Percentiles rank a stretch among this genome's conserved stretches.
phyloP scores from a whole-genome alignment of 2,329 filamentous ascomycete species.

The Lachnellula hyalina region DNA sequence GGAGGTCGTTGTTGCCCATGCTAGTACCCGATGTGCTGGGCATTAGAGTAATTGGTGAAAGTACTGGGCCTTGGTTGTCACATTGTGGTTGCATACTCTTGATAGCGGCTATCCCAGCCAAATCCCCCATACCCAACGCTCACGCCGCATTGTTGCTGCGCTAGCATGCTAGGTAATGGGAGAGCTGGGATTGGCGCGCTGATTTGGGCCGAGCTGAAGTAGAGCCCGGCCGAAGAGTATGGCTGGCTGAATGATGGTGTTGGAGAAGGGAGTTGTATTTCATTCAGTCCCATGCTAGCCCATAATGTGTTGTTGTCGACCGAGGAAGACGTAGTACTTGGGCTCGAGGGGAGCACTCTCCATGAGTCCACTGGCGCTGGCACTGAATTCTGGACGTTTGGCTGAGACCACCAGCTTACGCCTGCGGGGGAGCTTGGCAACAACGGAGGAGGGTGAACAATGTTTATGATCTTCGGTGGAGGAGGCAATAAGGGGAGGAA shows the following conservation, averaged over 20 bases:
- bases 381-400: slow-evolving; percentile 57
- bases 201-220: slow-evolving; percentile 74
- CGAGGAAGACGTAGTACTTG: slow-evolving; percentile 65
- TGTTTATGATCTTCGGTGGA: slow-evolving; percentile 82
- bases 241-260: slow-evolving; percentile 76
- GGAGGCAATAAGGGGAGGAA: slow-evolving; percentile 82
- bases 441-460: slow-evolving; percentile 79
- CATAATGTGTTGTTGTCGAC: slow-evolving; percentile 72
- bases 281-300: slow-evolving; percentile 70
- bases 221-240: slow-evolving; percentile 66
- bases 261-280: slow-evolving; percentile 71
- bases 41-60: slow-evolving; percentile 40
- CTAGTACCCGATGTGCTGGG: slow-evolving; percentile 41
- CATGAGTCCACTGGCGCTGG: slow-evolving; percentile 76
- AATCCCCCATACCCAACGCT: slow-evolving; percentile 72
- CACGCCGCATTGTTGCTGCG: slow-evolving; percentile 75
- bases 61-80: slow-evolving; percentile 56
- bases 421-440: slow-evolving; percentile 75
- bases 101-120: slow-evolving; percentile 73
- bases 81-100: slow-evolving; percentile 82
- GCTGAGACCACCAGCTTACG: slow-evolving; percentile 76
- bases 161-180: slow-evolving; percentile 80
- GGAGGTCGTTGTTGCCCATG: slow-evolving; percentile 24
- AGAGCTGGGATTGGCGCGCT: slow-evolving; percentile 70
- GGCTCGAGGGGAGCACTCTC: slow-evolving; percentile 86